Evolutionary conservation across 805 yeast species (phyloP).

Genomic region (Ogataea nitratoaversa): DNA sequence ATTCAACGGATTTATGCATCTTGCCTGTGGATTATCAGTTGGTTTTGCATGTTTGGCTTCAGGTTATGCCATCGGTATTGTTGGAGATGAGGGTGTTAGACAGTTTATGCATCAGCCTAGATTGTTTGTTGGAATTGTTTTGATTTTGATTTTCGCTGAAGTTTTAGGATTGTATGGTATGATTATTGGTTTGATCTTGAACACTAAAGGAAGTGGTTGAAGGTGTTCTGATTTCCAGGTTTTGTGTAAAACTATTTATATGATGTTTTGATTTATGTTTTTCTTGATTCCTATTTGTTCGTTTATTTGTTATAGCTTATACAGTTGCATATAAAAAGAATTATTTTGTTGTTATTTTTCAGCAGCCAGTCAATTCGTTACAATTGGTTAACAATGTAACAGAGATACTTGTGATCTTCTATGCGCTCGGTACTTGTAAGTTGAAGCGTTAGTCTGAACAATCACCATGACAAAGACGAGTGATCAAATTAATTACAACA

Average conservation of each 20-base stretch:
- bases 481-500: no score
- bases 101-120: slow-evolving; percentile 97
- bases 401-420: no score
- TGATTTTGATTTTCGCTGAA: slow-evolving; percentile 97
- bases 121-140: slow-evolving; percentile 94
- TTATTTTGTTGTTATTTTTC: background rate
- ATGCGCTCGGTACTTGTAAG: no score
- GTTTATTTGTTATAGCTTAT: no score
- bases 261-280: no score
- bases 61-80: slow-evolving; percentile 98
- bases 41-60: slow-evolving; percentile 96
- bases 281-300: no score
- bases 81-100: slow-evolving; percentile 99
- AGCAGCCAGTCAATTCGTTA: background rate
- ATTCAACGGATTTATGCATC: slow-evolving; percentile 96
- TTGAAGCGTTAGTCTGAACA: no score
- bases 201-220: slow-evolving; percentile 78
- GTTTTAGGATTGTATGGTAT: slow-evolving; percentile 94
- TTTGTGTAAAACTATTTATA: no score
- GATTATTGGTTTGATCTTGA: slow-evolving; percentile 89
- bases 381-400: no score
- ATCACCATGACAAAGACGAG: no score
- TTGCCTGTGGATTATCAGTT: slow-evolving; percentile 92
- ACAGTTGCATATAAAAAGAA: background rate
- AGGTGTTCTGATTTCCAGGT: no score